A percentile compares a stretch with the other conserved stretches of the same genome.
phyloP scores from a whole-genome alignment of 2,329 filamentous ascomycete species.

The Acephala macrosclerotiorum region DNA sequence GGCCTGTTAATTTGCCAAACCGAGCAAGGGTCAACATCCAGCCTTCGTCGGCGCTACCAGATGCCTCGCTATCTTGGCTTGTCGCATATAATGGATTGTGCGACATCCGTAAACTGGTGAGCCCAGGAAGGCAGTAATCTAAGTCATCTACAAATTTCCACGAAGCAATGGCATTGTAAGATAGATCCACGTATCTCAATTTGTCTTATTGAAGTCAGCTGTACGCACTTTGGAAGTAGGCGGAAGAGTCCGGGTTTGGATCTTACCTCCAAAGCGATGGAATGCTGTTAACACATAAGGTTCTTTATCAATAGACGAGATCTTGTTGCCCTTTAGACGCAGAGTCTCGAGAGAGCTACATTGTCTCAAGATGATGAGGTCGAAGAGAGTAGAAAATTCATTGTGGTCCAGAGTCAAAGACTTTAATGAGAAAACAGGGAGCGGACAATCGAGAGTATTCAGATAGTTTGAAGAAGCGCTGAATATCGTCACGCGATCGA shows the following conservation, averaged over 20 bases:
- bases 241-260: neutral
- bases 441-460: conserved; percentile 53
- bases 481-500: neutral
- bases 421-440: conserved; percentile 51
- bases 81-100: conserved; percentile 81
- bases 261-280: conserved; percentile 31
- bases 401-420: conserved; percentile 78
- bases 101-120: conserved; percentile 78
- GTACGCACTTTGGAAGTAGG: neutral
- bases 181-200: conserved; percentile 70
- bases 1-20: conserved; percentile 67
- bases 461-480: conserved; percentile 65
- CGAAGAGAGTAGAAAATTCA: conserved; percentile 64
- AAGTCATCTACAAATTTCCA: conserved; percentile 82
- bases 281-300: conserved; percentile 8
- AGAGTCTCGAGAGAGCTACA: conserved; percentile 63
- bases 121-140: conserved; percentile 71
- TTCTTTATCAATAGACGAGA: conserved; percentile 61
- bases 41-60: conserved; percentile 74
- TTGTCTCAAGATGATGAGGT: conserved; percentile 60
- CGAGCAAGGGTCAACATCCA: conserved; percentile 90
- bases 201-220: neutral
- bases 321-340: conserved; percentile 80
- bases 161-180: conserved; percentile 71
- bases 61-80: conserved; percentile 49